phyloP scores from a whole-genome alignment of 257 asterid species.

The Linaria vulgaris region DNA sequence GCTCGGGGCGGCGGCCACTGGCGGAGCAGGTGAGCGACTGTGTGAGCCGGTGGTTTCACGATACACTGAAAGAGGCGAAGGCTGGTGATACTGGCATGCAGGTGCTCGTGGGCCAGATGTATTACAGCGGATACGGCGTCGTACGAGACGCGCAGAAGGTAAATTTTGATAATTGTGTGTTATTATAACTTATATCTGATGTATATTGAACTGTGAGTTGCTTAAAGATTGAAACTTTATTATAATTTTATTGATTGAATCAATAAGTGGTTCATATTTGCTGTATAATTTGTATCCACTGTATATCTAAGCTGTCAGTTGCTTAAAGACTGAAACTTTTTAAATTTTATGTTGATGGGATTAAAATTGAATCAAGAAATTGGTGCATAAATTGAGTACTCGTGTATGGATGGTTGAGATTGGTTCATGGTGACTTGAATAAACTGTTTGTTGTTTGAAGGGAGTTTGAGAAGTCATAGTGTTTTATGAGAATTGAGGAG shows the following conservation, averaged over 20 bases:
- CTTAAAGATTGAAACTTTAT: conserved; percentile 15
- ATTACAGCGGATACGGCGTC: conserved; percentile 81
- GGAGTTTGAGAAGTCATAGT: neutral
- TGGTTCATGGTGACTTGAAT: too few species aligned
- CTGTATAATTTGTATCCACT: too few species aligned
- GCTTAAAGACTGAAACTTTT: too few species aligned
- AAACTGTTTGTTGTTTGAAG: neutral
- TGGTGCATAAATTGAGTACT: too few species aligned
- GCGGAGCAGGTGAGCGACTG: conserved; percentile 90
- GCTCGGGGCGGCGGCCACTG: conserved; percentile 59
- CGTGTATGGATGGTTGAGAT: too few species aligned
- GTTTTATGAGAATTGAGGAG: neutral
- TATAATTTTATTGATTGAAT: too few species aligned
- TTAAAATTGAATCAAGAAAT: too few species aligned
- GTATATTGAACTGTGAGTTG: conserved; percentile 17
- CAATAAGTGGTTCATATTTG: too few species aligned
- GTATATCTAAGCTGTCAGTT: too few species aligned
- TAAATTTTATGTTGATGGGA: too few species aligned
- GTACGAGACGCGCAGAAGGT: conserved; percentile 73
- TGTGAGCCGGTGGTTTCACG: conserved; percentile 86
- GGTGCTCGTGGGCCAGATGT: conserved; percentile 98
- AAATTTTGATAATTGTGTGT: conserved; percentile 17
- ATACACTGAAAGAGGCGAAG: conserved; percentile 87
- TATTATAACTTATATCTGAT: neutral
- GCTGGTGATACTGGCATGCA: conserved; percentile 83